Base-by-base conservation (phyloP, 129 eudicot species). In the Silybum marianum region DNA sequence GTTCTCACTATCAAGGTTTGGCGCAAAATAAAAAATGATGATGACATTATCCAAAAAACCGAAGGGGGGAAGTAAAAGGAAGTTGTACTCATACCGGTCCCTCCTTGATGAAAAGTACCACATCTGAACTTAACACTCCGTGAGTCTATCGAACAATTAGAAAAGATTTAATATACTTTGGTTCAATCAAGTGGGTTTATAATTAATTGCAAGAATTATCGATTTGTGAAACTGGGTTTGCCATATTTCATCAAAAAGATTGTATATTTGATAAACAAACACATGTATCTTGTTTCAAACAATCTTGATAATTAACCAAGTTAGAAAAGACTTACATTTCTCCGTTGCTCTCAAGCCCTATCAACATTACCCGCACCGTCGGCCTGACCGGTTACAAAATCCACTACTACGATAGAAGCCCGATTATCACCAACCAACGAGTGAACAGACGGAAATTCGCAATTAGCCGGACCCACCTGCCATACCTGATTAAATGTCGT, bases 401-500 rank as follows among this genome's bases (percentile, higher is more conserved):
- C 90, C 32, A 95, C 81, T 10, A 72, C 60, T 10, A 90, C 93
- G 8, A 19, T 2, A 7, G 98, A 87, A 42, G 36, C 80, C 24
- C 2, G 22, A 58, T 95, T 84, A 46, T 75, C 90, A 0, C 73
- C 4, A 76, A 0, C 28, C 6, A 25, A 1, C 9, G 21, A 32
- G 84, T 95, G 99, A 24, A 4, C 16, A 13, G 4, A 11, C 69
- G 90, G 91, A 74, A 12, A 60, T 36, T 44, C 88, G 18, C 85
- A 72, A 40, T 25, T 25, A 62, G 91, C 77, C 3, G 83, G 88
- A 4, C 98, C 98, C 62, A 73, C 76, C 58, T 92, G 97, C 99
- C 97, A 95, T 1, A 95, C 93, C 22, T 95, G 99, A 18, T 78
- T 92, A 72, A 89, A 89, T 8, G 84, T 85, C 4, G 98, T 90